A percentile compares a stretch with the other conserved stretches of the same genome.
These are phyloP conservation scores for Microascus cirrosus DNA, from an alignment of 2,329 filamentous ascomycete genomes.

Conservation along the genomic window DNA sequence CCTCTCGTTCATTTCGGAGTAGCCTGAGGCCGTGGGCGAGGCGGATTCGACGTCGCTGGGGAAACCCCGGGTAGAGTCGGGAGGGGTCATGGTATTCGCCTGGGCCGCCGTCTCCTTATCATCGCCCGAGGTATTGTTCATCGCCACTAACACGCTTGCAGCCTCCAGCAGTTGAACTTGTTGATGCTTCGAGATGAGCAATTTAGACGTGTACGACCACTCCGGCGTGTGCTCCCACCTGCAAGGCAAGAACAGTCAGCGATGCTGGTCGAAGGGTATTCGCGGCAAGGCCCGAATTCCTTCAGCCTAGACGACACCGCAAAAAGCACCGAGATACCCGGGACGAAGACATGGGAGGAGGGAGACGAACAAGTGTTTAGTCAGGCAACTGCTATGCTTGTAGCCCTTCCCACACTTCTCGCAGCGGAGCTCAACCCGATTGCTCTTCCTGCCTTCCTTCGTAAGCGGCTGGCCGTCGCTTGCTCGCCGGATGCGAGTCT, in stretches of 20 bases:
- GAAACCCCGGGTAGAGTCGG: conserved; percentile 55
- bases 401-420: conserved; percentile 99
- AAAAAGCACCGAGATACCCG: conserved; percentile 21
- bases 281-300: neutral
- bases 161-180: conserved; percentile 96
- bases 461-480: conserved; percentile 78
- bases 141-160: conserved; percentile 87
- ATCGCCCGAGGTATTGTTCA: conserved; percentile 45
- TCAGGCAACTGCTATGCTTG: conserved; percentile 99
- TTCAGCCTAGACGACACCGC: neutral
- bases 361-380: conserved; percentile 95
- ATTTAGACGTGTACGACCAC: conserved; percentile 93
- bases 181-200: conserved; percentile 98
- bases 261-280: neutral
- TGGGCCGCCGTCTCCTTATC: conserved; percentile 17
- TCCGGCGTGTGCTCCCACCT: conserved; percentile 99
- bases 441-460: conserved; percentile 72
- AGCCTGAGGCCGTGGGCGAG: conserved; percentile 71
- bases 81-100: conserved; percentile 47
- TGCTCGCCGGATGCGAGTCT: conserved; percentile 47
- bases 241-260: conserved; percentile 15
- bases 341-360: conserved; percentile 24
- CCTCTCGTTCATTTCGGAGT: conserved; percentile 65
- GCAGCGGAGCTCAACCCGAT: conserved; percentile 80
- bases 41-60: conserved; percentile 72